Evolutionary conservation across 805 yeast species (phyloP), one percentile per base, ranked within the genome.

Genomic region (Clavispora asparagi): DNA sequence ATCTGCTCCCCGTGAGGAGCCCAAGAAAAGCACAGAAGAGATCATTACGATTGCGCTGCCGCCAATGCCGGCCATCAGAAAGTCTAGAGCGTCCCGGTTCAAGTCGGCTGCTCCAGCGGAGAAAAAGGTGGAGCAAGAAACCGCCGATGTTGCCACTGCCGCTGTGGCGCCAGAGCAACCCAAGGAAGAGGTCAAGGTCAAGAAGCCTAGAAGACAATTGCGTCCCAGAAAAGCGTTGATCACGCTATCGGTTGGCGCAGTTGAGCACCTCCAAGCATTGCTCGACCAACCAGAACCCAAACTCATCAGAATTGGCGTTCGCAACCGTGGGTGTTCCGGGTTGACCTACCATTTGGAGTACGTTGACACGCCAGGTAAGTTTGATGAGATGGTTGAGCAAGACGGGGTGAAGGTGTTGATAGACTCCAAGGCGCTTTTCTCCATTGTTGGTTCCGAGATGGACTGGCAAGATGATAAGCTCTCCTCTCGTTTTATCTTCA

Each of bases 381-480:
- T 92, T 59, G 99, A 94, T 65, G 99, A 94, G 68, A 73, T 85
- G 48, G 88, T 94, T 9, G 88, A 81, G 54, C 98, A 92, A 68
- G 96, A 91, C 59, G 97, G 95, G 31, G 95, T 94, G 36, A 87
- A 82, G 63, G 95, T 94, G 2, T 75, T 91, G 45, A 88, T 94
- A 40, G 99, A 94, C 64, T 92, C 98, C 26, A 94, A 94, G 65
- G 99, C 99, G 0, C 74, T 94, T 45, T 91, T 94, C 65, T 85
- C 95, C 55, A 91, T 94, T 39, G 95, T 94, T 48, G 99, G 99
- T 0, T 85, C 95, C 6, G 96, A 91, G 67, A 94, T 94, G 99
- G 99, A 94, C 67, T 94, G 97, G 96, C 74, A 88, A 41, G 98
- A 94, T 61, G 97, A 94, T 60, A 91, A 89, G 64, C 73, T 94